Conservation (phyloP, 2,329 filamentous ascomycete genomes). For the Byssoonygena ceratinophila region DNA sequence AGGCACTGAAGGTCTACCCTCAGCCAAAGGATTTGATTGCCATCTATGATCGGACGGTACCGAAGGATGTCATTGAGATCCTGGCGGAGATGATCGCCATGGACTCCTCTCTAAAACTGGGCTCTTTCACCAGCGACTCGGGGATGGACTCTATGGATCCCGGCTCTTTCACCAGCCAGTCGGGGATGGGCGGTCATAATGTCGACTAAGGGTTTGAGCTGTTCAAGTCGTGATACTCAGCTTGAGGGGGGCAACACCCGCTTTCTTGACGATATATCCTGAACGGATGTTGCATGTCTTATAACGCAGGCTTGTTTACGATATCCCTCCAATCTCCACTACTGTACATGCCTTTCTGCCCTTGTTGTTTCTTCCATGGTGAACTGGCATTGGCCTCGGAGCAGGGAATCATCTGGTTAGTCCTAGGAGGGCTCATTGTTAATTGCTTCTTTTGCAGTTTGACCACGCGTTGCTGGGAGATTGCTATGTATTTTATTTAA, state of each 20-base stretch:
- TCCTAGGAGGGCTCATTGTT: neutral
- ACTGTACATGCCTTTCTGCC: neutral
- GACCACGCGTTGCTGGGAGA: neutral
- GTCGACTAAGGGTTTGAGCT: neutral
- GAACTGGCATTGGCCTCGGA: neutral
- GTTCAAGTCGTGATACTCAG: neutral
- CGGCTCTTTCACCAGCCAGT: conserved; percentile 35
- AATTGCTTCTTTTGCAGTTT: neutral
- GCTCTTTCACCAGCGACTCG: conserved; percentile 31
- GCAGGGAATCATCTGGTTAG: neutral
- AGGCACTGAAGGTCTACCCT: conserved; percentile 96
- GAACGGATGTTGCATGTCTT: neutral
- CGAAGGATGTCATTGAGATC: conserved; percentile 93
- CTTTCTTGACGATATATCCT: neutral
- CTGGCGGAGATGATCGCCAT: conserved; percentile 96
- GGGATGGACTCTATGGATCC: conserved; percentile 49
- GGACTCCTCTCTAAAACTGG: conserved; percentile 62
- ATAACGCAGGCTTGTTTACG: neutral
- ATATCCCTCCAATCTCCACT: conserved; percentile 7
- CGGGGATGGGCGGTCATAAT: conserved; percentile 21
- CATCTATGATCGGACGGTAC: conserved; percentile 97
- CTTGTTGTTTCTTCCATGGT: neutral
- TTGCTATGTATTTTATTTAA: conserved; percentile 3
- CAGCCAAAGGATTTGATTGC: conserved; percentile 82
- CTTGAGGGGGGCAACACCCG: neutral